Base-by-base conservation (phyloP, 2,329 filamentous ascomycete species). In the Penicillium sp. region DNA sequence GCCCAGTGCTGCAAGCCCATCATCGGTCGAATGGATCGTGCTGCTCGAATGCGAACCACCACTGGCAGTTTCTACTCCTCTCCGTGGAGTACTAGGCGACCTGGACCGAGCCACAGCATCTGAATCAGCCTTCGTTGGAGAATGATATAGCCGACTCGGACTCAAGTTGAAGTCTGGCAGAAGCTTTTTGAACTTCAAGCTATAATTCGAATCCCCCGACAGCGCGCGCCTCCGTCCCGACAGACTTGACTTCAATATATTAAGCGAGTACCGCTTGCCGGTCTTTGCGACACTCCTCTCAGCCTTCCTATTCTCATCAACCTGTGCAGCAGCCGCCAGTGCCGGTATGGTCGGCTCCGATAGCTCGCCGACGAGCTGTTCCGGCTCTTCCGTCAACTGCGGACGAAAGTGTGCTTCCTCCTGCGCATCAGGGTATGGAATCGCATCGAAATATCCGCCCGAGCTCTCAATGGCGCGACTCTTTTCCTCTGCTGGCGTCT, bases 401-500 rank as follows among this genome's bases (percentile, higher is more conserved):
- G 63, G 59, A 4, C 64, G 59, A 60, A 68, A 71, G 7, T 71
- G 40, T 8, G 11, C 11, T 65, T 61, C 40, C 11, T 43, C 40
- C 7, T 23, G 40, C 2, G n/a, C 2, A 20, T 23, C 40, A 3
- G 40, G 20, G 50, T 76, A 69, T 52, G 71, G 72, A 40, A 71
- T 66, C 2, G 58, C 43, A 3, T 74, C 72, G 59, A 83, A 83
- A 61, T 81, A 78, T 16, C 68, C 75, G 3, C 76, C 77, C 30
- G 72, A 71, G 20, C 75, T 71, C 59, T 82, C 80, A 62, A 86
- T 70, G 1, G 78, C 78, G 2, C 80, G 79, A n/a, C 74, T 79
- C 66, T 85, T 86, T 65, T 85, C 83, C 20, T 78, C 78, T 9
- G 80, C 80, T 1, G 83, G 82, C 4, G 82, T 85, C 43, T 76